Evolutionary conservation across 257 asterid genomes (phyloP), one percentile per base, ranked within the genome.

Genomic region (Cruciata laevipes): DNA sequence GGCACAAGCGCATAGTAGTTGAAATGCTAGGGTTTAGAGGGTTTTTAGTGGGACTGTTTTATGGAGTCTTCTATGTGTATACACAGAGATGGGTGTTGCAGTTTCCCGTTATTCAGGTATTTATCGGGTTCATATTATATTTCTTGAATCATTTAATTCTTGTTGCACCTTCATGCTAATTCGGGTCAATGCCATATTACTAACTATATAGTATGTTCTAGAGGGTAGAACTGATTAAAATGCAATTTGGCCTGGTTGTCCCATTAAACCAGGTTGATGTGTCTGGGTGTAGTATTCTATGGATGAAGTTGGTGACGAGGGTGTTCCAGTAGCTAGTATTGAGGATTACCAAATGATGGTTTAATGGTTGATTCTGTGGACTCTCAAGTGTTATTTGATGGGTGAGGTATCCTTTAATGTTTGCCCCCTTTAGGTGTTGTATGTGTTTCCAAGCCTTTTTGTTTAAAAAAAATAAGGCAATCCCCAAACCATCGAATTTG

Each of bases 21-120:
- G 82, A 77, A 72, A 69, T 69, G 56, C 32, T 88, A 79, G 95
- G 92, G 69, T 81, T 87, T 77, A 83, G 96, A 76, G 96, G 97
- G 66, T 80, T 82, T 66, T 68, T 78, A 62, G 32, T 86, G 56
- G 99, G 99, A 1, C 55, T 84, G 58, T 25, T 84, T 14, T 94
- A 90, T 72, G 97, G 93, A 38, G 25, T 87, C 68, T 81, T 77
- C 66, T 94, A 80, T 66, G 87, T 87, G 53, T 88, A 76, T 73
- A 78, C 72, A 73, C 75, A 75, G 77, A 83, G 96, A 63, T 90
- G 97, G 97, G 88, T 90, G 69, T 75, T 90, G 74, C 84, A 74
- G 24, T 94, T 94, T 74, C 99, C 97, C 18, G 84, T 94, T 44
- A 71, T 94, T 74, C 99, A 94, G 97, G 99, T 94, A 73, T 33